phyloP scores from a whole-genome alignment of 2,329 filamentous ascomycete species.

The Ascochyta koolunga region DNA sequence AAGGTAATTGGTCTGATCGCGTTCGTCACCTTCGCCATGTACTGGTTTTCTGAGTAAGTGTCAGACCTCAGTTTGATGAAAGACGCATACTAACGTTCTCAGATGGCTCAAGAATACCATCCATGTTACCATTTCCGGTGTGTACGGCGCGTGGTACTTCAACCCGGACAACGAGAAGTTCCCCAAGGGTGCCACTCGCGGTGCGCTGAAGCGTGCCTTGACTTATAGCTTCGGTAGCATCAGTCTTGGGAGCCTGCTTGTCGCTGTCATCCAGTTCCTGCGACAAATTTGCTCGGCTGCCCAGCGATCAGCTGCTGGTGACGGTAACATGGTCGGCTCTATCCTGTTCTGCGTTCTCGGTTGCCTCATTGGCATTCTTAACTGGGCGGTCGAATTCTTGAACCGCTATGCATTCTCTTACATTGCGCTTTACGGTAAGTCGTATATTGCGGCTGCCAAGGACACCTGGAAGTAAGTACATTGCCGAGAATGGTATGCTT shows the following conservation, averaged over 20 bases:
- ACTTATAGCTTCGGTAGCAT: constrained; percentile 95
- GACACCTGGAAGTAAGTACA: constrained; percentile 76
- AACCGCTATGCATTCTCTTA: constrained; percentile 94
- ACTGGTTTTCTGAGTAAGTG: constrained; percentile 81
- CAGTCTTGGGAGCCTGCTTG: constrained; percentile 80
- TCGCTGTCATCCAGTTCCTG: constrained; percentile 85
- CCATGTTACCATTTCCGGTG: constrained; percentile 83
- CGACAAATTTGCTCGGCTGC: constrained; percentile 84
- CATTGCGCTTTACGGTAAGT: constrained; percentile 89
- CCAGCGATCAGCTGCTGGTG: constrained; percentile 65
- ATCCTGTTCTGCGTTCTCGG: constrained; percentile 76
- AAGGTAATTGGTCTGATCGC: constrained; percentile 85
- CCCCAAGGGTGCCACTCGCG: constrained; percentile 78
- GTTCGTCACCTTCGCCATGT: constrained; percentile 89
- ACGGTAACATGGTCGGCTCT: constrained; percentile 71
- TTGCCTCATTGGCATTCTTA: constrained; percentile 76
- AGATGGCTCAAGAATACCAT: constrained; percentile 88
- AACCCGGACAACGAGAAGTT: constrained; percentile 52
- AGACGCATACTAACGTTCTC: constrained; percentile 36
- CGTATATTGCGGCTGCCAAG: constrained; percentile 85
- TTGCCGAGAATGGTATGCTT: neutral
- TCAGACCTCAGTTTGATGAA: rapidly evolving
- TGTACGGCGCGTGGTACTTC: constrained; percentile 92
- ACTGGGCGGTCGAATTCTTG: constrained; percentile 87
- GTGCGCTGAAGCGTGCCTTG: constrained; percentile 79